Base-by-base conservation (phyloP, 225 moss, liverwort and hornwort genomes). In the Pseudisothecium myosuroides region DNA sequence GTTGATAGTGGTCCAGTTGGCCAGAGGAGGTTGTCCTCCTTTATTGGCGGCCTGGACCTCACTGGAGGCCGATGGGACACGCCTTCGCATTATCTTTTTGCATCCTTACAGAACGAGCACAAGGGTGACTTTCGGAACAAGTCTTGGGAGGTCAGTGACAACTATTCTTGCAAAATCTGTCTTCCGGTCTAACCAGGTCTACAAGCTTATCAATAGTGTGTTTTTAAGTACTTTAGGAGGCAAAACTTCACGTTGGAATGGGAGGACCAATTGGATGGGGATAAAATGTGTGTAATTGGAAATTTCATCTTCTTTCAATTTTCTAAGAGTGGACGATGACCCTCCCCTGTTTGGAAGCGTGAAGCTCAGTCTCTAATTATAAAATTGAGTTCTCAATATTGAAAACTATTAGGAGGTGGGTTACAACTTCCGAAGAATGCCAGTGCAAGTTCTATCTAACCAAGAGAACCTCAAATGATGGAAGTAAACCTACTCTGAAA, bases 61-160 rank as follows among this genome's bases (percentile, higher is more conserved):
- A 92, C 92, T 45, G 94, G 83, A 65, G 94, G 94, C 71, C 92
- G 94, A 83, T 94, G 94, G 94, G 94, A 94, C 83, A 93, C 94
- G 45, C 94, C 94, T 41, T 89, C 94, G 47, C 94, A 94, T 85
- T 56, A 31, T 12, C 67, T 93, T 52, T 94, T 94, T 91, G 92
- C 92, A 66, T 93, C 94, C 11, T 89, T 94, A 43, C 87, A 92
- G 69, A 89, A 91, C 75, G 94, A 94, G 88, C 94, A 94, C 36
- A 93, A 92, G 87, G 87, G 64, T 32, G 94, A 94, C 73, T 94
- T 94, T 23, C 93, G 93, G 5, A 90, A 94, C 71, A 93, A 93
- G 89, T 92, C 94, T n/a, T 94, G 92, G 93, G 89, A 87, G 77
- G 94, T 93, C 72, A 89, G 89, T 76, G 76, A 29, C 66, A 65